Base-by-base conservation (phyloP, 2,329 filamentous ascomycete genomes). In the Hymenoscyphus fraxineus region DNA sequence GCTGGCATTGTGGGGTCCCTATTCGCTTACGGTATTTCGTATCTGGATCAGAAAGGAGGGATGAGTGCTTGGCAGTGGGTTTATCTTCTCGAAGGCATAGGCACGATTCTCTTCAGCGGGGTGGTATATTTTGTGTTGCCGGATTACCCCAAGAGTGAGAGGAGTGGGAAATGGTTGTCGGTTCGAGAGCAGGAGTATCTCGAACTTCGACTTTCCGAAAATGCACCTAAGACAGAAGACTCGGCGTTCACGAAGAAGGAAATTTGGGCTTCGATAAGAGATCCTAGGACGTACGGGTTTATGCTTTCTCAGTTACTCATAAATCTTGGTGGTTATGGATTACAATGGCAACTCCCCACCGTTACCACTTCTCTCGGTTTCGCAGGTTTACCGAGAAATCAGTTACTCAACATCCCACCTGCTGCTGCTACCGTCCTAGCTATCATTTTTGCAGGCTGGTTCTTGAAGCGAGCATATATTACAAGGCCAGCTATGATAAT, bases 11-110 rank as follows among this genome's bases (percentile, higher is more conserved):
- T 79, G 0, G 76, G 77, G 6, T 74, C 74, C 10, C 47, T 88
- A 16, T 76, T 88, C 0, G 85, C 86, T 0, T 78, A 73, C 0
- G 82, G 78, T 1, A 83, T 85, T 58, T 79, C 77, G 1, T 77
- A 71, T 32, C 65, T 72, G 60, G 65, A 78, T 64, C 79, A 80
- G 0, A 76, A 80, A 13, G 79, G 76, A 3, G 80, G 80, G 0
- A 76, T 85, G 54, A 77, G 76, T 31, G 81, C 78, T 41, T 90
- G 87, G 87, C 79, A 85, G 66, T 90, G 87, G 78, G 76, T 81
- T 1, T 82, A 79, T 63, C 71, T 81, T 13, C 72, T 81, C 1
- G 80, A 81, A 68, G 80, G 80, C 2, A 64, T 80, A 12, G 68
- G 72, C 6, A 80, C 80, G 0, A 77, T 80, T 13, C 58, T 80